These are phyloP conservation scores for Coprinellus aureogranulatus DNA, from an alignment of 768 basidiomycete species.

Conservation along the genomic window DNA sequence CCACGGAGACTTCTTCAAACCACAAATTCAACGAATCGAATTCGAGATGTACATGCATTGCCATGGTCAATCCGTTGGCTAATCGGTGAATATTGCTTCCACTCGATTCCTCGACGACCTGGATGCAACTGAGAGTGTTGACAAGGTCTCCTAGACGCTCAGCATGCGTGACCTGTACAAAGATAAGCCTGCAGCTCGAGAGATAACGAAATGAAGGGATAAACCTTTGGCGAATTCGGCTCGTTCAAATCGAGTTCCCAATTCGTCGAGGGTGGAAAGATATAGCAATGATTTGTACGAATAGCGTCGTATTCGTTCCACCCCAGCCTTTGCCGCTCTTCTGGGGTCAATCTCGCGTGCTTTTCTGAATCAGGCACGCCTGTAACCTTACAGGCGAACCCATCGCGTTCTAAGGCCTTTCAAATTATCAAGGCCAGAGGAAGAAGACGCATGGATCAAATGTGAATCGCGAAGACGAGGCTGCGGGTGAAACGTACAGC, in stretches of 20 bases:
- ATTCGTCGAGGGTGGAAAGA: constrained; percentile 12
- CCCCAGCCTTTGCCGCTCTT: not conserved
- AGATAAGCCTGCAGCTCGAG: not conserved
- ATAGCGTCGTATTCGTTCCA: too few species aligned
- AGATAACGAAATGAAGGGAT: not conserved
- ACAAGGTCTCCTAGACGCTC: not conserved
- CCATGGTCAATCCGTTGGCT: not conserved
- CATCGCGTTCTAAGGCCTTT: constrained; percentile 12
- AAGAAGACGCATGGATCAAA: too few species aligned
- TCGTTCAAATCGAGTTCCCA: not conserved
- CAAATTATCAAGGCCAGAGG: not conserved
- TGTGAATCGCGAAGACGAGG: too few species aligned
- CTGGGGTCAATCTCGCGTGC: not conserved
- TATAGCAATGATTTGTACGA: constrained; percentile 10
- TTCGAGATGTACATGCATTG: not conserved
- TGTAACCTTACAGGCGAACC: constrained; percentile 1
- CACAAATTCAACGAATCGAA: not conserved
- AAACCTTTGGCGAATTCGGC: not conserved
- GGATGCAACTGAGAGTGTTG: not conserved
- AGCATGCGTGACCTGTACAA: not conserved
- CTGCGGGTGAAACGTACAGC: constrained; percentile 1
- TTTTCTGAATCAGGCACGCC: not conserved
- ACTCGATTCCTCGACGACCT: not conserved
- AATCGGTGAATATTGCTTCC: not conserved
- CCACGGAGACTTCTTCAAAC: not conserved